Evolutionary conservation across 2,329 filamentous ascomycete genomes (phyloP).

Genomic region (Sarocladium brachiariae): DNA sequence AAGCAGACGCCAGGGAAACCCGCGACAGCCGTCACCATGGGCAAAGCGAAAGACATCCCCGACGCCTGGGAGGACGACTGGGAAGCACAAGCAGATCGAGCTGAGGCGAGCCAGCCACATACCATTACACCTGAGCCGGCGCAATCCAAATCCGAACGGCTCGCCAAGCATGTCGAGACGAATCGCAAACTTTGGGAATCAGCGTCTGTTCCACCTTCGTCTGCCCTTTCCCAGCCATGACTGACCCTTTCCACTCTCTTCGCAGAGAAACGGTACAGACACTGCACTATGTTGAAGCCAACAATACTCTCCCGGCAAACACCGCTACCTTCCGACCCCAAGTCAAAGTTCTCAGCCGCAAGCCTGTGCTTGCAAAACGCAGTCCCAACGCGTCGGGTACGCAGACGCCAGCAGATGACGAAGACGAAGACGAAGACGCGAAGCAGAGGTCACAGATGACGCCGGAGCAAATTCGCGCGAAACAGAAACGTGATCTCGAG

Average conservation of each 20-base stretch:
- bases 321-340: slow-evolving; percentile 69
- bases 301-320: slow-evolving; percentile 52
- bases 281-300: slow-evolving; percentile 67
- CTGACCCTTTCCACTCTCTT: slow-evolving; percentile 11
- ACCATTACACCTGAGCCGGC: slow-evolving; percentile 29
- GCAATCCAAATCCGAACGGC: slow-evolving; percentile 67
- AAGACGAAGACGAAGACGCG: slow-evolving; percentile 59
- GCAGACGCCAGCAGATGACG: slow-evolving; percentile 43
- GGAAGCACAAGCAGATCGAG: slow-evolving; percentile 58
- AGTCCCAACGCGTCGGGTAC: slow-evolving; percentile 45
- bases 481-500: slow-evolving; percentile 72
- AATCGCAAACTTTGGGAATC: slow-evolving; percentile 86
- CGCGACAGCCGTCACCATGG: slow-evolving; percentile 32
- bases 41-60: slow-evolving; percentile 43
- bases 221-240: not conserved
- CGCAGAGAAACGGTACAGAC: slow-evolving; percentile 65
- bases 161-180: slow-evolving; percentile 72
- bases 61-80: slow-evolving; percentile 91
- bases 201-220: slow-evolving; percentile 51
- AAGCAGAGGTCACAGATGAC: slow-evolving; percentile 56
- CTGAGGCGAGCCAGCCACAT: slow-evolving; percentile 28
- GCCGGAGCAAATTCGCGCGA: slow-evolving; percentile 69
- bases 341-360: slow-evolving; percentile 79
- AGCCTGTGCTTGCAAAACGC: slow-evolving; percentile 58
- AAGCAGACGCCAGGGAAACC: no score